These are phyloP conservation scores for Paraconiothyrium sp. DNA, from an alignment of 2,329 filamentous ascomycete species.

Conservation along the genomic window DNA sequence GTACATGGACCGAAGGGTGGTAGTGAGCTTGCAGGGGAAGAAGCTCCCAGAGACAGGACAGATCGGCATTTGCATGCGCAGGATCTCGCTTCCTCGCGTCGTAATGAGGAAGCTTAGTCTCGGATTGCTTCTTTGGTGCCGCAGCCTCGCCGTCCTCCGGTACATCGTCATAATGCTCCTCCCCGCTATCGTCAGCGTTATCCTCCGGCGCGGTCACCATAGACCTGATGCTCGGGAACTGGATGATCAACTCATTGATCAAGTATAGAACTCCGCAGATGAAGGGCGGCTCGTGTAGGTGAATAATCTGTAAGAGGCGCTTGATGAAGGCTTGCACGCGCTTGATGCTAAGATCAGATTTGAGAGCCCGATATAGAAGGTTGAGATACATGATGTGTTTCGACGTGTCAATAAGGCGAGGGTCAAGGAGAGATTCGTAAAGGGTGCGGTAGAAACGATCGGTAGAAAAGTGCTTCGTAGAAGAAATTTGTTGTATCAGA, in stretches of 20 bases:
- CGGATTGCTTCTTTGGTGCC: constrained; percentile 31
- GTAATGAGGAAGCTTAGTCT: constrained; percentile 60
- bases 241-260: constrained; percentile 79
- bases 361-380: constrained; percentile 85
- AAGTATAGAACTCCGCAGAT: constrained; percentile 93
- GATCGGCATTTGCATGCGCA: constrained; percentile 89
- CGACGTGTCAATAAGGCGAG: constrained; percentile 85
- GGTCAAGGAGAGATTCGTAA: constrained; percentile 93
- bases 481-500: constrained; percentile 90
- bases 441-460: constrained; percentile 95
- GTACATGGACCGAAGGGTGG: constrained; percentile 90
- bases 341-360: constrained; percentile 87
- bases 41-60: constrained; percentile 92
- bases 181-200: constrained; percentile 78
- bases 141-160: constrained; percentile 56
- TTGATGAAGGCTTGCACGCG: constrained; percentile 97
- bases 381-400: constrained; percentile 97
- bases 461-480: constrained; percentile 79
- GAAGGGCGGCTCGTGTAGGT: constrained; percentile 90
- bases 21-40: constrained; percentile 84
- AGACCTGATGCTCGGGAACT: constrained; percentile 81
- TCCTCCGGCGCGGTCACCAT: constrained; percentile 76
- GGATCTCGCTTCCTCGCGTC: constrained; percentile 93
- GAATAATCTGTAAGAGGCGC: constrained; percentile 85
- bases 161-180: constrained; percentile 75